A percentile compares a stretch with the other conserved stretches of the same genome.
These are phyloP conservation scores for Canna indica DNA, from an alignment of 176 grass and related monocot genomes.

Conservation along the genomic window DNA sequence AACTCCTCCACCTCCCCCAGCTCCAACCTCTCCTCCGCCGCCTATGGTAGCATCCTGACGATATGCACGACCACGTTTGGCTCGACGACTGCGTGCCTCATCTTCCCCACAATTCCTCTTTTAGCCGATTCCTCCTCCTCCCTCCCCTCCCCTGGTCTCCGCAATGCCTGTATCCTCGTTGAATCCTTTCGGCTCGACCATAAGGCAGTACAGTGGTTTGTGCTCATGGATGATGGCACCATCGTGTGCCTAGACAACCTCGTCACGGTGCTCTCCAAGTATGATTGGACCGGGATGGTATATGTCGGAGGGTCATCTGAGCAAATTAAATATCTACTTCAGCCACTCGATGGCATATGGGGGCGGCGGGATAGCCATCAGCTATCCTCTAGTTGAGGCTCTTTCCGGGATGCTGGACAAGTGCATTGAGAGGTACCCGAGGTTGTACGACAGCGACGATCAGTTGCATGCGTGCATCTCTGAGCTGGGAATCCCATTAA, in stretches of 20 bases:
- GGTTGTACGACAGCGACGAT: constrained; percentile 83
- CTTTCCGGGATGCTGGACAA: constrained; percentile 56
- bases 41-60: constrained; percentile 65
- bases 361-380: constrained; percentile 83
- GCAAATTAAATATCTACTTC: constrained; percentile 98
- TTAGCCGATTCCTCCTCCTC: constrained; percentile 38
- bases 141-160: constrained; percentile 73
- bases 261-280: constrained; percentile 74
- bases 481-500: constrained; percentile 74
- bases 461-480: constrained; percentile 95
- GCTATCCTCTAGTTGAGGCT: constrained; percentile 60
- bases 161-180: constrained; percentile 74
- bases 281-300: constrained; percentile 93
- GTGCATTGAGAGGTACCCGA: constrained; percentile 90
- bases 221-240: constrained; percentile 89
- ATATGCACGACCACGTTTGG: constrained; percentile 76
- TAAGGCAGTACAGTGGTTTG: constrained; percentile 51
- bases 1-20: too few species aligned
- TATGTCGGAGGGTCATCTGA: constrained; percentile 80
- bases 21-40: too few species aligned
- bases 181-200: constrained; percentile 65
- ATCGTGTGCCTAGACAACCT: constrained; percentile 69
- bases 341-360: constrained; percentile 94
- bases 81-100: constrained; percentile 34
- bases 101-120: constrained; percentile 22